A percentile compares a stretch with the other conserved stretches of the same genome.
phyloP scores from a whole-genome alignment of 1,139 yeast species.

The Yamadazyma siamensis region DNA sequence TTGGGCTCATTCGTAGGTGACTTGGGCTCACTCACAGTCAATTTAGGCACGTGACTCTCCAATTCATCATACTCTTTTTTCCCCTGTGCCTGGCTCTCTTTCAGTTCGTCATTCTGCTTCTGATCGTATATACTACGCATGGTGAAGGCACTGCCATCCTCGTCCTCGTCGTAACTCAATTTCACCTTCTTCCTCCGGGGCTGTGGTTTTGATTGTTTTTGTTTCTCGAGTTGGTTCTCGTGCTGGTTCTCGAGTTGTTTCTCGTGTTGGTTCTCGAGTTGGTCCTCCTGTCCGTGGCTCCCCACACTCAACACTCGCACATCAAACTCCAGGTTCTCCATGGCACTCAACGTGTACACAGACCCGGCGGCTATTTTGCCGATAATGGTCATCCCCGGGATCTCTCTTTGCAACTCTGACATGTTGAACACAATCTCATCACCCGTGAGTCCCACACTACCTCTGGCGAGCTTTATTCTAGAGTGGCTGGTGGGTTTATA shows the following conservation, averaged over 20 bases:
- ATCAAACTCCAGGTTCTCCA: constrained; percentile 49
- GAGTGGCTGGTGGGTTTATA: constrained; percentile 26
- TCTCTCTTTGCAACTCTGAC: constrained; percentile 36
- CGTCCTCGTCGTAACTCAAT: constrained; percentile 23
- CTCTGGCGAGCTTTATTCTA: constrained; percentile 52
- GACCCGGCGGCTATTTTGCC: constrained; percentile 66
- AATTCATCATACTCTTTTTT: too few species aligned
- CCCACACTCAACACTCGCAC: too few species aligned
- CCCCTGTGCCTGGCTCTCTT: too few species aligned
- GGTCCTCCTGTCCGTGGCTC: too few species aligned
- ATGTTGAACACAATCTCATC: constrained; percentile 55
- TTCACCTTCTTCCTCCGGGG: constrained; percentile 18
- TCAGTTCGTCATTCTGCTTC: constrained; percentile 7
- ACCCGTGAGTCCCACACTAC: constrained; percentile 50
- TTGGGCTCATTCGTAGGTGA: too few species aligned
- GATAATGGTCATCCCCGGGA: constrained; percentile 50
- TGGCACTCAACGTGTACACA: constrained; percentile 50
- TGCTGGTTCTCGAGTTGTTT: not conserved
- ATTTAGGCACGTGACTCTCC: too few species aligned
- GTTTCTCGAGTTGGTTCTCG: not conserved
- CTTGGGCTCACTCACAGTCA: too few species aligned
- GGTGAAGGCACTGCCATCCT: constrained; percentile 29
- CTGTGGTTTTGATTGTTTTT: constrained; percentile 8
- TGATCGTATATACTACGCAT: constrained; percentile 49
- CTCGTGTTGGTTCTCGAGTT: too few species aligned